phyloP scores from a whole-genome alignment of 169 alveolate genomes.

The Plasmodium gonderi region DNA sequence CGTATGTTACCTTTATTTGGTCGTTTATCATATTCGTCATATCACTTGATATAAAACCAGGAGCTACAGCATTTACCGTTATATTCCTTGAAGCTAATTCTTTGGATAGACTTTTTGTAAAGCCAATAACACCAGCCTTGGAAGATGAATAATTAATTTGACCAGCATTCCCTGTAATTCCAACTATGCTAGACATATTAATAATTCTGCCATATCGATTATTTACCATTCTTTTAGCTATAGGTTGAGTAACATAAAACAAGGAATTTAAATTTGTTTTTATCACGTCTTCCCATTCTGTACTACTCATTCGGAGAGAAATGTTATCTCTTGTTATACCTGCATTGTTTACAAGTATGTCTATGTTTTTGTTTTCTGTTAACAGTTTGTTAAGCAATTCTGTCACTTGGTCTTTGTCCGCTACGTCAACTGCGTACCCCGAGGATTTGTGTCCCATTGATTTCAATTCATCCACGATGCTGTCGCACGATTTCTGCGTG shows the following conservation, averaged over 20 bases:
- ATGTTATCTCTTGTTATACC: slow-evolving; percentile 92
- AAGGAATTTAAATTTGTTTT: slow-evolving; percentile 87
- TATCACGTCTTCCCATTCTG: slow-evolving; percentile 92
- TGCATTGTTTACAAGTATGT: slow-evolving; percentile 93
- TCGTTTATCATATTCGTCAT: slow-evolving; percentile 80
- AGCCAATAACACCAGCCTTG: slow-evolving; percentile 91
- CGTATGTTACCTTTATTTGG: slow-evolving; percentile 72
- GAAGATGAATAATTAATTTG: slow-evolving; percentile 93
- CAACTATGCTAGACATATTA: slow-evolving; percentile 86
- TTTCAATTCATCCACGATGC: slow-evolving; percentile 74
- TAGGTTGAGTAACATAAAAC: slow-evolving; percentile 76
- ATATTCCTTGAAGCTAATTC: slow-evolving; percentile 91
- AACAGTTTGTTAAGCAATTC: slow-evolving; percentile 70
- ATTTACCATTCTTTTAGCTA: slow-evolving; percentile 74
- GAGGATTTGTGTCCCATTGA: slow-evolving; percentile 65
- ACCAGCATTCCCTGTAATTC: slow-evolving; percentile 91
- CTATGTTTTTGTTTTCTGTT: slow-evolving; percentile 84
- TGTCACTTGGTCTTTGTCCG: slow-evolving; percentile 72
- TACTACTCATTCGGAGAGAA: slow-evolving; percentile 88
- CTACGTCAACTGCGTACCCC: slow-evolving; percentile 79
- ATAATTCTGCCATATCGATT: slow-evolving; percentile 80
- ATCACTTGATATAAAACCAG: slow-evolving; percentile 81
- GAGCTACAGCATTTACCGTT: slow-evolving; percentile 90
- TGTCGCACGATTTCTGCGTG: slow-evolving; percentile 78
- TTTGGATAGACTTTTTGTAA: slow-evolving; percentile 89